phyloP scores from a whole-genome alignment of 2,329 filamentous ascomycete genomes.

The Penicillium sp. region DNA sequence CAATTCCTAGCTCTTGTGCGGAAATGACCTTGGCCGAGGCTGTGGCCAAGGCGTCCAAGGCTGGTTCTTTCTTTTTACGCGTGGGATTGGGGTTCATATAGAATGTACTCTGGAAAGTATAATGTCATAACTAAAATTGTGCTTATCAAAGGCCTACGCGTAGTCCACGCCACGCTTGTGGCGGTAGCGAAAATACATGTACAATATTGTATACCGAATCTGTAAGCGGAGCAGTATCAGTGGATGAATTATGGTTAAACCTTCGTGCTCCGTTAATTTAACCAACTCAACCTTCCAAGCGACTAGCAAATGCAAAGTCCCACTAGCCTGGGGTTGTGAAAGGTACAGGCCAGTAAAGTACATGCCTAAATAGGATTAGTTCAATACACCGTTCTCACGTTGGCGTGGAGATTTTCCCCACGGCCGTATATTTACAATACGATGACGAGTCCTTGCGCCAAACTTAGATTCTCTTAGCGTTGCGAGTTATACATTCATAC shows the following conservation, averaged over 20 bases:
- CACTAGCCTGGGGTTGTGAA: background rate
- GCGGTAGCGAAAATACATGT: background rate
- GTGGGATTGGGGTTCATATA: background rate
- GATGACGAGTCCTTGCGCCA: constrained; percentile 6
- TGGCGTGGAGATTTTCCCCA: constrained; percentile 5
- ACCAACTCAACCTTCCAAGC: background rate
- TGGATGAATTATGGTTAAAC: background rate
- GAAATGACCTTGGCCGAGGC: background rate
- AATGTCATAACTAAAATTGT: background rate
- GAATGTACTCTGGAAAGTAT: background rate
- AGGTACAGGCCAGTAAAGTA: background rate
- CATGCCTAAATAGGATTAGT: background rate
- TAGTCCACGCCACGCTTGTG: background rate
- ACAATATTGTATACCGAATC: too few relatives aligned
- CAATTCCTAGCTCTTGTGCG: background rate
- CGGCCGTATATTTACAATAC: constrained; percentile 1
- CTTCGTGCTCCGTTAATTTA: background rate
- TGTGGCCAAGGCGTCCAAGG: background rate
- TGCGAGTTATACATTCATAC: background rate
- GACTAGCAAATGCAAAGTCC: background rate
- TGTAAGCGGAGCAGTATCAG: background rate
- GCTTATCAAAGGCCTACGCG: background rate
- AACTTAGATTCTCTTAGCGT: background rate
- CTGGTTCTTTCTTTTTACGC: background rate
- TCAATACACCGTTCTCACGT: background rate